Base-by-base conservation (phyloP, 2,329 filamentous ascomycete genomes). In the Sporothrix phasma region DNA sequence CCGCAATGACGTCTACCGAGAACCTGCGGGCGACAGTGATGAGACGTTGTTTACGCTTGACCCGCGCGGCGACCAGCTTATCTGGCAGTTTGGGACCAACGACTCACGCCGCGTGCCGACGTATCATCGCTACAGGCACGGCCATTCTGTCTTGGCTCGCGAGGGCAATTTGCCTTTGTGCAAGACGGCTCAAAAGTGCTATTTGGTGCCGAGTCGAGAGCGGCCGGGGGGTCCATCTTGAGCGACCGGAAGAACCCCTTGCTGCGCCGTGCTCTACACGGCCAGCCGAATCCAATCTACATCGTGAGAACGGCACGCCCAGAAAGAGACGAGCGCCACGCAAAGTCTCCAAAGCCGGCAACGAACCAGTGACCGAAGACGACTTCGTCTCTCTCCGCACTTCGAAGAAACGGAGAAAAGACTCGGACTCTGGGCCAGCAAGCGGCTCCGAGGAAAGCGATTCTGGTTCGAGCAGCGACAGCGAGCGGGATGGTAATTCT, bases 41-140 rank as follows among this genome's bases (percentile, higher is more conserved):
- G 63, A 69, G 39, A 64, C 69, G 45, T 71, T 81, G 3, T 92
- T 84, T 72, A 70, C 84, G 51, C 70, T 89, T 61, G 93, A 97
- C 74, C 84, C 79, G 47, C 86, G 85, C 70, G 92, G 93, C 0
- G 93, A 97, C 70, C 78, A 81, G 4, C 81, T 91, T 56, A 91
- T 94, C 68, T 74, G 88, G 51, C 81, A 82, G 29, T 97, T 92
- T 72, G 90, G 89, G 1, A 82, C 84, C 31, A 80, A 89, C 45
- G 86, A 96, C 72, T 84, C 84, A 41, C 89, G 88, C 68, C 83
- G 81, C 62, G 76, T 95, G 11, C 91, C 92, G 0, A 70, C 75
- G 2, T 97, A 95, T 72, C 81, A 81, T 66, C 86, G 90, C 5
- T 77, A 78, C 66, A 89, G 91, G 15, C 78, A 79, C 63, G 91